Evolutionary conservation across 441 rosid species (phyloP).

Genomic region (Flueggea neowawraea): DNA sequence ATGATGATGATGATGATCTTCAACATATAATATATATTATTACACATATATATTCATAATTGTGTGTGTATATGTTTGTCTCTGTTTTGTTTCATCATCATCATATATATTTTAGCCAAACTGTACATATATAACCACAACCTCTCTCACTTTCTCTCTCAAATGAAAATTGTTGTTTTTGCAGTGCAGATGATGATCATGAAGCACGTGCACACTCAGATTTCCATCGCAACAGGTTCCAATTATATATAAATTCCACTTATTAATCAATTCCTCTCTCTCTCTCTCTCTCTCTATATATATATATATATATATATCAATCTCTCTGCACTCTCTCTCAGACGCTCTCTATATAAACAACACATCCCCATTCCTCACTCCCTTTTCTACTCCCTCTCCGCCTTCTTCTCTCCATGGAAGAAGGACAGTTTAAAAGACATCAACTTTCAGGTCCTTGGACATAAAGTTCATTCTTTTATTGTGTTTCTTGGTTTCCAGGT

Average conservation of each 20-base stretch:
- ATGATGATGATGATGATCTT: too few relatives aligned
- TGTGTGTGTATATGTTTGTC: constrained; percentile 6
- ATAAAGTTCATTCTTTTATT: too few relatives aligned
- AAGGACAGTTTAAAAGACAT: background rate
- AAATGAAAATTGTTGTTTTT: background rate
- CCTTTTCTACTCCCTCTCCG: background rate
- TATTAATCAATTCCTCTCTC: constrained; percentile 27
- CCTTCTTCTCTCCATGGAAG: background rate
- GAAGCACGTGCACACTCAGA: constrained; percentile 73
- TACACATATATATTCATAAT: too few relatives aligned
- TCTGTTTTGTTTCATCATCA: constrained; percentile 8
- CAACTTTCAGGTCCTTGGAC: too few relatives aligned
- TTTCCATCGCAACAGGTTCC: constrained; percentile 63
- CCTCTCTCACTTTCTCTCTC: too few relatives aligned
- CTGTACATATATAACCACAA: too few relatives aligned
- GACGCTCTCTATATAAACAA: constrained; percentile 6
- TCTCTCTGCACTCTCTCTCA: constrained; percentile 18
- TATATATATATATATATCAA: too few relatives aligned
- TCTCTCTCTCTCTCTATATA: constrained; percentile 22
- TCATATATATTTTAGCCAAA: background rate
- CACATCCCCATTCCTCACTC: constrained; percentile 7
- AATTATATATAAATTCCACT: constrained; percentile 28
- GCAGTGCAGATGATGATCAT: constrained; percentile 33
- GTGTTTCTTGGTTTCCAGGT: too few relatives aligned
- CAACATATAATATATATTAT: background rate